Evolutionary conservation across 768 basidiomycete genomes (phyloP), one percentile per base, ranked within the genome.

Genomic region (Lactifluus hygrophoroides): DNA sequence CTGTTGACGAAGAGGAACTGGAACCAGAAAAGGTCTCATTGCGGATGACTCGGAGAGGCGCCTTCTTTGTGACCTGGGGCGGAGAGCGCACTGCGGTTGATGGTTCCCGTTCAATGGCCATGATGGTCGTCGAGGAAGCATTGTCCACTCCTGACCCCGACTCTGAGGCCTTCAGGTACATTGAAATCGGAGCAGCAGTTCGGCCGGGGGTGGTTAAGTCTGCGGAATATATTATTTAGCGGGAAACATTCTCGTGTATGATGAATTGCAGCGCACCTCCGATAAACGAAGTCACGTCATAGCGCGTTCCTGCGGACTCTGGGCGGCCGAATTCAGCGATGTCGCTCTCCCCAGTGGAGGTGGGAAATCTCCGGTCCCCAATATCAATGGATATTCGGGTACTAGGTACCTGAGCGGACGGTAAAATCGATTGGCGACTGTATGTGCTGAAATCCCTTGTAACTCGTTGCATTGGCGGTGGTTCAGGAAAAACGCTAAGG

Each of bases 251-350:
- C 27, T n/a, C n/a, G n/a, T 34, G n/a, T n/a, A 19, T 50, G 9
- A 38, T n/a, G 5, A 34, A 63, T 51, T 10, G 10, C 8, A 11
- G 63, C 77, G 58, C 57, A 78, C 79, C 68, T 43, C 72, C 81
- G 62, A 88, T 85, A 66, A 88, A 88, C 1, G 86, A 88, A 16
- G 86, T 88, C 19, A 88, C 84, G 57, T 88, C 86, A 65, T 82
- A 86, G 57, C 78, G 80, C 0, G 78, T 83, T 14, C 73, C 81
- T 11, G 66, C 70, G n/a, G 81, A 80, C 44, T 73, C 70, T 48
- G 70, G 69, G 16, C 49, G 32, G 11, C 59, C 45, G 21, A 35
- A 30, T 47, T 14, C 37, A 14, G 48, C 34, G 11, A 43, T 46
- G 37, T 59, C 54, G 25, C 57, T 45, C 25, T 27, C 57, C 17